phyloP scores from a whole-genome alignment of 2,329 filamentous ascomycete species.

The Venturia carpophila region DNA sequence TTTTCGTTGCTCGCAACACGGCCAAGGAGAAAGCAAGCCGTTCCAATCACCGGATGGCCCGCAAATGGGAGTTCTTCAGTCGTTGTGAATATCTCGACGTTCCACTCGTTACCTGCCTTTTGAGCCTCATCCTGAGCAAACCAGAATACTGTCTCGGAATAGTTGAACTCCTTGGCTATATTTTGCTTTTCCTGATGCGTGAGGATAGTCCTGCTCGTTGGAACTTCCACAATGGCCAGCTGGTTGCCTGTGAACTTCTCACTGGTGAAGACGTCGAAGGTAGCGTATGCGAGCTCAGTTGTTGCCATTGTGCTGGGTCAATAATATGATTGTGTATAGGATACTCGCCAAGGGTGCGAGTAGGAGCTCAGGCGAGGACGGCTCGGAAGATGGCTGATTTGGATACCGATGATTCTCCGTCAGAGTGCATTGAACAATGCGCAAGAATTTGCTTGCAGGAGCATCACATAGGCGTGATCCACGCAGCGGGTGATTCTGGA shows the following conservation, averaged over 20 bases:
- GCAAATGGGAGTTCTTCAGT: slow-evolving; percentile 48
- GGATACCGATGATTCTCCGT: background rate
- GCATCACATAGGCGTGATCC: background rate
- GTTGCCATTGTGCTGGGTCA: slow-evolving; percentile 1
- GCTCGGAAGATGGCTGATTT: background rate
- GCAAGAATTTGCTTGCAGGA: background rate
- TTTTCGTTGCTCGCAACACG: slow-evolving; percentile 23
- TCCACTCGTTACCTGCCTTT: slow-evolving; percentile 30
- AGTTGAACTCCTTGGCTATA: slow-evolving; percentile 51
- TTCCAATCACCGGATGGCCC: slow-evolving; percentile 51
- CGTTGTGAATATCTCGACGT: slow-evolving; percentile 48
- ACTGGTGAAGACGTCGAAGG: slow-evolving; percentile 15
- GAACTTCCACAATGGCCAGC: slow-evolving; percentile 47
- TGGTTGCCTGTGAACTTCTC: slow-evolving; percentile 39
- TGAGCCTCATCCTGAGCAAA: slow-evolving; percentile 30
- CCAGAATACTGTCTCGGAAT: slow-evolving; percentile 51
- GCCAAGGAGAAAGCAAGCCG: slow-evolving; percentile 41
- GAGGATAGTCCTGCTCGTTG: slow-evolving; percentile 26
- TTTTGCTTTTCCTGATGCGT: slow-evolving; percentile 45
- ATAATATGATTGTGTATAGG: background rate
- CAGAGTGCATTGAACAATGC: background rate
- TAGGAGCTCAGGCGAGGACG: background rate
- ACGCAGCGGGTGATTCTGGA: background rate
- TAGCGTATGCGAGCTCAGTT: background rate
- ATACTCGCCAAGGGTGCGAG: background rate